phyloP scores from a whole-genome alignment of 2,329 filamentous ascomycete genomes.

The Arthroderma sp. region DNA sequence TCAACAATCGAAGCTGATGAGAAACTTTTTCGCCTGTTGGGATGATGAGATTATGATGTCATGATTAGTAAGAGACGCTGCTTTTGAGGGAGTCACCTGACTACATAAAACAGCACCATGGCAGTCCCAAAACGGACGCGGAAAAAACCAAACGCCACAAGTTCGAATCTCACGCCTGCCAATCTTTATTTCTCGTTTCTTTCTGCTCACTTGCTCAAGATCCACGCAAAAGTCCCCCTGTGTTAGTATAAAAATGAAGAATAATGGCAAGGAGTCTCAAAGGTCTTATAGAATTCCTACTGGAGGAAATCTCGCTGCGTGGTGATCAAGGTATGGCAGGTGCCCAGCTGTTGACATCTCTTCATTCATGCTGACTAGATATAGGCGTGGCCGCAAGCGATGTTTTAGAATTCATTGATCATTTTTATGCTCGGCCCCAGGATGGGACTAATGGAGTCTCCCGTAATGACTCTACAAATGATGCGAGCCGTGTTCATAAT shows the following conservation, averaged over 20 bases:
- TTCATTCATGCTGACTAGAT: not conserved
- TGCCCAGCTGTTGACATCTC: constrained; percentile 10
- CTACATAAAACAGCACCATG: not conserved
- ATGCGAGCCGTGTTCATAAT: constrained; percentile 4
- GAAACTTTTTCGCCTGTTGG: too few species aligned
- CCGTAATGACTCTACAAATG: not conserved
- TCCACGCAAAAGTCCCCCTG: too few species aligned
- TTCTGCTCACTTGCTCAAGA: too few species aligned
- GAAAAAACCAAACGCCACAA: not conserved
- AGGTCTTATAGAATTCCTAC: constrained; percentile 43
- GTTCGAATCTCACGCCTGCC: constrained; percentile 6
- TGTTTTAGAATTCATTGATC: constrained; percentile 22
- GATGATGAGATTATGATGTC: too few species aligned
- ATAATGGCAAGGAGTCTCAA: constrained; percentile 40
- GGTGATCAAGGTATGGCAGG: constrained; percentile 42
- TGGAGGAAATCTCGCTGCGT: constrained; percentile 46
- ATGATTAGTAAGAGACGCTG: too few species aligned
- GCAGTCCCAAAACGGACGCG: not conserved
- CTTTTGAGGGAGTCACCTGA: too few species aligned
- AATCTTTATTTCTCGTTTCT: not conserved
- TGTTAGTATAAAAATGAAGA: not conserved
- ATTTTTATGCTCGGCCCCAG: constrained; percentile 21
- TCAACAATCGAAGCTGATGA: too few species aligned
- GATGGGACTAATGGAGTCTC: not conserved
- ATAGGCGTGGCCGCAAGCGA: constrained; percentile 25